Evolutionary conservation across 495 filamentous ascomycete species (phyloP).

Genomic region (Aspergillus carlsbadensis): DNA sequence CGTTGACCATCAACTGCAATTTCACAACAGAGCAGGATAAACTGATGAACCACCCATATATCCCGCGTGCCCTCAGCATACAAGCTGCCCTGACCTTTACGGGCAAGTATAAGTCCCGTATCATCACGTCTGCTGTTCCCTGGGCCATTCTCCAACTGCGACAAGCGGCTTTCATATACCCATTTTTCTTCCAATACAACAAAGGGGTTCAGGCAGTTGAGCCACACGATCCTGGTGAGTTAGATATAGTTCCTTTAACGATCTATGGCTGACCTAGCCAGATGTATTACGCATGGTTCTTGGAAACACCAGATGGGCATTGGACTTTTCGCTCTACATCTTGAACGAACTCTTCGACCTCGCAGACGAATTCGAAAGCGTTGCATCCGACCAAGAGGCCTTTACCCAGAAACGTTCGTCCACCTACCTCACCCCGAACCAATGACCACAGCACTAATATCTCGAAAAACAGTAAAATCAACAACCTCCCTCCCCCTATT

Average conservation of each 20-base stretch:
- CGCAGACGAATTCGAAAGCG: conserved; percentile 50
- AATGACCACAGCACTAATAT: conserved; percentile 9
- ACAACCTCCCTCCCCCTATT: conserved; percentile 61
- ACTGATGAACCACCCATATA: conserved; percentile 63
- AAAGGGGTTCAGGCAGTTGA: conserved; percentile 46
- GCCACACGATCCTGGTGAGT: conserved; percentile 63
- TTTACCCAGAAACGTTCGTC: conserved; percentile 45
- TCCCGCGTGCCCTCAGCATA: conserved; percentile 69
- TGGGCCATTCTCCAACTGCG: conserved; percentile 71
- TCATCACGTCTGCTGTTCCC: conserved; percentile 66
- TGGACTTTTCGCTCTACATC: conserved; percentile 68
- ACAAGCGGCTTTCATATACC: conserved; percentile 66
- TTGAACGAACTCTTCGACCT: conserved; percentile 65
- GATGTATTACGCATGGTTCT: conserved; percentile 43
- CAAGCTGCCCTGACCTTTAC: conserved; percentile 67
- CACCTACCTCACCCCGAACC: conserved; percentile 10
- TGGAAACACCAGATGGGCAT: conserved; percentile 58
- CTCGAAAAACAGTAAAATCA: conserved; percentile 36
- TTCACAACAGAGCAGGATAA: conserved; percentile 70
- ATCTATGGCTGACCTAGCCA: conserved; percentile 17
- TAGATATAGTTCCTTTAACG: not conserved
- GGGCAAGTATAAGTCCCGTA: conserved; percentile 57
- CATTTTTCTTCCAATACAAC: conserved; percentile 54
- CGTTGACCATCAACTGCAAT: conserved; percentile 66
- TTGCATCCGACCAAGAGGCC: conserved; percentile 39